Evolutionary conservation across 805 yeast species (phyloP), one percentile per base, ranked within the genome.

Genomic region (Ogataea populi-albae): DNA sequence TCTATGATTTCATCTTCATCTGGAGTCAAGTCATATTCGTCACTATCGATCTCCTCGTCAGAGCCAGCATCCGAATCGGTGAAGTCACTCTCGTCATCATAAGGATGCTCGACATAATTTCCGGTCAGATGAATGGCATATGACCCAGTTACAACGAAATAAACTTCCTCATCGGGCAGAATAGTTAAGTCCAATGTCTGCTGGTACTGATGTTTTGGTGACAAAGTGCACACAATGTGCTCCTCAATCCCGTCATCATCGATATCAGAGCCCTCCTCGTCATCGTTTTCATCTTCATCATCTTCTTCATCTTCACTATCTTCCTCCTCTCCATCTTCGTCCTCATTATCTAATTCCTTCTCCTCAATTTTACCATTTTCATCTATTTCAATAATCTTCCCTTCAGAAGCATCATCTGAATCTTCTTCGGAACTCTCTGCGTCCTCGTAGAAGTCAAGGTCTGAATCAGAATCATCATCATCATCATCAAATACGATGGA

Each of bases 41-140:
- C 79, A 36, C 65, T 69, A 32, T 63, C 68, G 28, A 62, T 68
- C 16, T 69, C 77, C 35, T 68, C 71, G 18, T 73, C 76, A 44
- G 50, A 60, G 35, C 68, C 75, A 37, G 61, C 69, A 34, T 61
- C 70, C 30, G 71, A 75, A 39, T 69, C 73, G 24, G 65, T 68
- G 34, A 69, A 78, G 34, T 72, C 75, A 43, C 60, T 64, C 40
- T 70, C 76, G 35, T 76, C 82, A 57, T 89, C 96, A 55, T 79
- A 86, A 63, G 98, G 97, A 66, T 89, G 96, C 65, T 86, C 95
- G 58, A 93, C 82, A 68, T 82, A 88, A 81, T 93, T 91, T 71
- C 99, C 99, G 50, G 86, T 73, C 54, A 93, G 70, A 64, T 91
- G 94, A 49, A 93, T 73, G 49, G 95, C 84, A 71, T 88, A 91